Percentiles rank a stretch among this genome's conserved stretches.
Evolutionary conservation across 305 asterid genomes (phyloP).

Genomic region (Ruellia speciosa): DNA sequence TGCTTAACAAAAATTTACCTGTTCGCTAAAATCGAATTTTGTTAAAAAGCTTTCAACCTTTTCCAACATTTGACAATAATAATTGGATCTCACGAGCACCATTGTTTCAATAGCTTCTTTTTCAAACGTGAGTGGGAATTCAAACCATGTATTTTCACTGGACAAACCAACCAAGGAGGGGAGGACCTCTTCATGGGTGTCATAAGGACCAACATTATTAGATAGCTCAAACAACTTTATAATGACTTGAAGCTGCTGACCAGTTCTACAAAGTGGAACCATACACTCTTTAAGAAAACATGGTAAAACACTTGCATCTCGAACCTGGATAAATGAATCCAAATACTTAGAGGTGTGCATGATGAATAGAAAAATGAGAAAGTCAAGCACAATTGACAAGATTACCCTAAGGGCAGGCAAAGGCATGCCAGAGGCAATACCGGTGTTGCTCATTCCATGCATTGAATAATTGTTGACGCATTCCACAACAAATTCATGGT

Average conservation of each 20-base stretch:
- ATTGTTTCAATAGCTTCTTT: constrained; percentile 51
- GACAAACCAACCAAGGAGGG: constrained; percentile 53
- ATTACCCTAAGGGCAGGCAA: constrained; percentile 68
- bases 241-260: constrained; percentile 96
- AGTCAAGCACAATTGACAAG: constrained; percentile 22
- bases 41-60: constrained; percentile 48
- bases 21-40: constrained; percentile 54
- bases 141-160: constrained; percentile 44
- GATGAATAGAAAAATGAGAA: constrained; percentile 16
- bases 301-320: constrained; percentile 75
- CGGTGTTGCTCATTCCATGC: constrained; percentile 29
- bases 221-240: constrained; percentile 74
- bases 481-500: constrained; percentile 75
- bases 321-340: constrained; percentile 45
- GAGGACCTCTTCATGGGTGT: constrained; percentile 52
- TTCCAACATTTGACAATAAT: constrained; percentile 66
- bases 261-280: constrained; percentile 82
- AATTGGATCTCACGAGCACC: constrained; percentile 52
- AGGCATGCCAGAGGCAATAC: constrained; percentile 40
- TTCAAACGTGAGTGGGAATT: constrained; percentile 63
- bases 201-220: constrained; percentile 40
- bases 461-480: constrained; percentile 30
- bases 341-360: constrained; percentile 23
- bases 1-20: constrained; percentile 39
- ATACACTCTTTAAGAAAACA: constrained; percentile 76